Base-by-base conservation (phyloP, 1,139 yeast species). In the Debaryomyces sp. region DNA sequence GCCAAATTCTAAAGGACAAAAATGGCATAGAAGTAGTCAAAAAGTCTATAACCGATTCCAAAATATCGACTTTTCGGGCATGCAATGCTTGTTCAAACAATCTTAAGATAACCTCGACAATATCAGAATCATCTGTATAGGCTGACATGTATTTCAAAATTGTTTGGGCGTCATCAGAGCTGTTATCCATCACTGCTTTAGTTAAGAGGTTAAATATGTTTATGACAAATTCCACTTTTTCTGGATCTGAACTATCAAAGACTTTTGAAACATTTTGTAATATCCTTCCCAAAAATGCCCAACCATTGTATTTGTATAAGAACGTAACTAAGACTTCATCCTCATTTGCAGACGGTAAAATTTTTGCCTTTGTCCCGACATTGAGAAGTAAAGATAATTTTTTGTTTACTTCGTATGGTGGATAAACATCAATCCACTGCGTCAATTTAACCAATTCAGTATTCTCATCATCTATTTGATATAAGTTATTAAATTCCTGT, bases 271-370 rank as follows among this genome's bases (percentile, higher is more conserved):
- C 63, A 55, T 85, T 87, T 55, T 87, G 92, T 27, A 92, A 65
- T 0, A 89, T 70, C 56, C 96, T 78, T 1, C 97, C 97, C 32
- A 92, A 58, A 38, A 88, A 71, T 0, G 95, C 81, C 96, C 97
- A 90, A 0, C 97, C 98, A 61, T 85, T 88, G 61, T 85, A 90
- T 5, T 79, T 77, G 62, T 87, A 82, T 39, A 86, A 70, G 70
- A 94, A 91, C 27, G 90, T 78, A 1, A 87, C 87, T 37, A 89
- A 75, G 5, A 84, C 77, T 32, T 71, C 75, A 29, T 70, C 69
- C 3, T 67, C 65, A 13, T 61, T 61, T 2, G 73, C 60, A 2
- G 81, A 66, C 1, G 89, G 82, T 29, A 89, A 66, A 1, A 89
- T 67, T 55, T 85, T 86, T 2, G 94, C 97, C 50, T 76, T 80